Conservation (phyloP, 148 eudicot genomes). For the Cornus controversa region DNA sequence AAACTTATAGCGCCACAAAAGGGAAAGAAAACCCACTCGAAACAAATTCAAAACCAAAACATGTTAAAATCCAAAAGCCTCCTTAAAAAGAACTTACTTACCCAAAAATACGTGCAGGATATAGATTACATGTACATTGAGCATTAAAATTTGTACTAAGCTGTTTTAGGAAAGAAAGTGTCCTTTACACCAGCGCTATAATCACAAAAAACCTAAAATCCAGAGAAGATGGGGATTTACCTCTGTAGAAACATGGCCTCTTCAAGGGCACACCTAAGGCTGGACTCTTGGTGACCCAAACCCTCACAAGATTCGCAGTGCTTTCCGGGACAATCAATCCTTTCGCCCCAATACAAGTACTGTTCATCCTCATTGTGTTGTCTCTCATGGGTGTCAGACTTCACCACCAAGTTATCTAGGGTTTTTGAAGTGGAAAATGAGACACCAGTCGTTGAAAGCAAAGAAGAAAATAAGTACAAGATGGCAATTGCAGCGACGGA, state of each 20-base stretch:
- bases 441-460: slow-evolving; percentile 37
- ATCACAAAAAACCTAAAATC: too few species aligned
- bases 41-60: too few species aligned
- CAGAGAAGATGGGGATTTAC: slow-evolving; percentile 25
- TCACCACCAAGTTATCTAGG: slow-evolving; percentile 8
- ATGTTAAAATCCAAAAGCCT: too few species aligned
- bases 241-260: slow-evolving; percentile 81
- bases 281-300: slow-evolving; percentile 93
- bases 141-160: too few species aligned
- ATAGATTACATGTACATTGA: too few species aligned
- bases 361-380: slow-evolving; percentile 27
- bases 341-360: slow-evolving; percentile 79
- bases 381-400: slow-evolving; percentile 2
- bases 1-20: too few species aligned
- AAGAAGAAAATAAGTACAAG: slow-evolving; percentile 50
- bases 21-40: too few species aligned
- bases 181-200: too few species aligned
- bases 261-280: slow-evolving; percentile 96
- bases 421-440: slow-evolving; percentile 21
- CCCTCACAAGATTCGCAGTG: slow-evolving; percentile 86
- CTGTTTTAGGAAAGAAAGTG: too few species aligned
- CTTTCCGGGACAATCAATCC: slow-evolving; percentile 92
- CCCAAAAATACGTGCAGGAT: too few species aligned
- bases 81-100: too few species aligned
- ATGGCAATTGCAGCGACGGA: slow-evolving; percentile 48